Base-by-base conservation (phyloP, 306 rosid genomes). In the Coriaria nepalensis region DNA sequence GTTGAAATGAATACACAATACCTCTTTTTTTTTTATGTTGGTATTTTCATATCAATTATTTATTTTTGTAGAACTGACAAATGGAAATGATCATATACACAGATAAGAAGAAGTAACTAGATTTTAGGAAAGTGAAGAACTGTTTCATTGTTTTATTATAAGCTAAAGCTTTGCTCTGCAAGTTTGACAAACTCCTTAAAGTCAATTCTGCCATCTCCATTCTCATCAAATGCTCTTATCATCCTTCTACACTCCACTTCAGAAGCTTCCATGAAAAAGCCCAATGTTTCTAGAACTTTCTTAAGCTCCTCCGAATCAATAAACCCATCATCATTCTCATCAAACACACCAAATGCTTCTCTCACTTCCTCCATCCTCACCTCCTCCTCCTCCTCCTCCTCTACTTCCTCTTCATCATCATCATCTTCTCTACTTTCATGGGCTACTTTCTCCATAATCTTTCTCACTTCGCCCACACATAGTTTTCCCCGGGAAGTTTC, bases 251-350 rank as follows among this genome's bases (percentile, higher is more conserved):
- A 73, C 20, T 78, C 63, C 33, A 9, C 33, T 40, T 53, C 70
- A 0, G 46, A 60, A 46, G 62, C 67, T 48, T 56, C 62, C 62
- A 42, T 40, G 29, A 20, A 20, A 42, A 70, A 55, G 13, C 78
- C 78, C 67, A 78, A 13, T 5, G 38, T 52, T 36, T 12, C 33
- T 5, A 78, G 34, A 8, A 57, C 80, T 40, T 50, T 67, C 62
- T 49, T 52, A 40, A 78, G 7, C 52, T 78, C 84, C 66, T 45
- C 66, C 32, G 57, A 68, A 55, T 73, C 80, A 38, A 78, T 70
- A 56, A 78, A 70, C 50, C 84, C 80, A 33, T 73, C 84, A 0
- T 43, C 45, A 10, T 78, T 78, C 54, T 60, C 66, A 55, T 78
- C 80, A 42, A 70, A 78, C 42, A 73, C 52, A 6, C 55, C 52